A percentile compares a stretch with the other conserved stretches of the same genome.
phyloP scores from a whole-genome alignment of 371 early-diverging fungal species.

The Encephalitozoon intestinalis region DNA sequence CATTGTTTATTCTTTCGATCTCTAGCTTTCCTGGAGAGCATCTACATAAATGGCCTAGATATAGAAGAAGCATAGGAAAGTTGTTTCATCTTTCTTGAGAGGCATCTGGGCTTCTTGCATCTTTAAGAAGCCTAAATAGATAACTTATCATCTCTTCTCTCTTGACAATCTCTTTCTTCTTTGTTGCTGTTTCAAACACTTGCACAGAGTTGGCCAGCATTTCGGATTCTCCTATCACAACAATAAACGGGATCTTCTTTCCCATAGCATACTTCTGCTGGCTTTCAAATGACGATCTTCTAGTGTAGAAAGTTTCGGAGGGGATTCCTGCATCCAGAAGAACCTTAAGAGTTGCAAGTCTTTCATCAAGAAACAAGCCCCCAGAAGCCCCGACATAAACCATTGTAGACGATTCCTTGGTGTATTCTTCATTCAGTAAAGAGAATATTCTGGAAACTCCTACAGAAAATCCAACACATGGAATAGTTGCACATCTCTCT shows the following conservation, averaged over 20 bases:
- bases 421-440: constrained; percentile 62
- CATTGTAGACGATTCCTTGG: constrained; percentile 63
- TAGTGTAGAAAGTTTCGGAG: constrained; percentile 80
- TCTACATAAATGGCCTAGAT: not conserved
- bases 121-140: not conserved
- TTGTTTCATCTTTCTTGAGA: not conserved
- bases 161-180: not conserved
- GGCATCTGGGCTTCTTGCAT: not conserved
- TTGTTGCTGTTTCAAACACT: not conserved
- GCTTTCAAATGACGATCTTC: constrained; percentile 67
- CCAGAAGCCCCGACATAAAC: constrained; percentile 78
- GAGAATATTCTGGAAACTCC: constrained; percentile 92
- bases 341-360: constrained; percentile 72
- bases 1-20: not conserved
- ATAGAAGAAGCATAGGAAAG: not conserved
- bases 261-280: constrained; percentile 47
- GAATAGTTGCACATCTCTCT: constrained; percentile 62
- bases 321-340: constrained; percentile 78
- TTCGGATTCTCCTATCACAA: constrained; percentile 52
- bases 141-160: not conserved
- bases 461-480: constrained; percentile 90
- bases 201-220: not conserved
- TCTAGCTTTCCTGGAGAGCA: not conserved
- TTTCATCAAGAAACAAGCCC: constrained; percentile 76
- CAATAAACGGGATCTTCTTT: constrained; percentile 20